Conservation (phyloP, 192 early-diverging fungal genomes). For the Umbelopsis isabellina region DNA sequence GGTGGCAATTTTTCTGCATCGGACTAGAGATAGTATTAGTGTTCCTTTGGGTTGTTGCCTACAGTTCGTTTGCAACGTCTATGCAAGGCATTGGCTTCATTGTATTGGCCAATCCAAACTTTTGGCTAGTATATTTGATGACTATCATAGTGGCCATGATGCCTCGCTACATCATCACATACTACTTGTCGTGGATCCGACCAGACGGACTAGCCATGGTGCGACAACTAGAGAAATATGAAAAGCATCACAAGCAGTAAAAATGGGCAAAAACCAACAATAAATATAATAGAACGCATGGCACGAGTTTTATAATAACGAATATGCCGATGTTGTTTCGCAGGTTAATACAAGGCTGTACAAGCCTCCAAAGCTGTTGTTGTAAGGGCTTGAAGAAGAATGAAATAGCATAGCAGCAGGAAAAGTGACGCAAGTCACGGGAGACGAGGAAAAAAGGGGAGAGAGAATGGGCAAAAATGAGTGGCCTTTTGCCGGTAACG, state of each 20-base stretch:
- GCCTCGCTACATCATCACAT: slow-evolving; percentile 70
- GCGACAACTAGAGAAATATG: slow-evolving; percentile 52
- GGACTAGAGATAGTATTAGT: slow-evolving; percentile 67
- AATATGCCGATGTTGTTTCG: neutral
- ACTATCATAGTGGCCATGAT: slow-evolving; percentile 70
- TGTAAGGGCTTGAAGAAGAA: neutral
- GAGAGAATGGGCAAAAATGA: neutral
- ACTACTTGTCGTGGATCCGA: slow-evolving; percentile 64
- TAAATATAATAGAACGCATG: too few species aligned
- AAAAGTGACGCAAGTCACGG: slow-evolving; percentile 21
- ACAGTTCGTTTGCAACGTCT: slow-evolving; percentile 61
- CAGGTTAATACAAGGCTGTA: too few species aligned
- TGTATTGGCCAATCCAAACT: slow-evolving; percentile 65
- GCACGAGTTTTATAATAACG: too few species aligned
- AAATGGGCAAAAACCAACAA: too few species aligned
- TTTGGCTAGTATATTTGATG: slow-evolving; percentile 77
- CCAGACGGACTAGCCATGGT: slow-evolving; percentile 71
- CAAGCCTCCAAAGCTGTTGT: neutral
- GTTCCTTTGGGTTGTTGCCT: slow-evolving; percentile 68
- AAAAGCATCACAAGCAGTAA: neutral
- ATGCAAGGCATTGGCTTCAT: slow-evolving; percentile 71
- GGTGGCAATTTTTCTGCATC: slow-evolving; percentile 68
- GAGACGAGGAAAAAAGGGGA: neutral
- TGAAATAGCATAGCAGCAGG: neutral
- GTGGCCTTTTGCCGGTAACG: neutral